phyloP scores from a whole-genome alignment of 169 alveolate species.

The Plasmodium malariae region DNA sequence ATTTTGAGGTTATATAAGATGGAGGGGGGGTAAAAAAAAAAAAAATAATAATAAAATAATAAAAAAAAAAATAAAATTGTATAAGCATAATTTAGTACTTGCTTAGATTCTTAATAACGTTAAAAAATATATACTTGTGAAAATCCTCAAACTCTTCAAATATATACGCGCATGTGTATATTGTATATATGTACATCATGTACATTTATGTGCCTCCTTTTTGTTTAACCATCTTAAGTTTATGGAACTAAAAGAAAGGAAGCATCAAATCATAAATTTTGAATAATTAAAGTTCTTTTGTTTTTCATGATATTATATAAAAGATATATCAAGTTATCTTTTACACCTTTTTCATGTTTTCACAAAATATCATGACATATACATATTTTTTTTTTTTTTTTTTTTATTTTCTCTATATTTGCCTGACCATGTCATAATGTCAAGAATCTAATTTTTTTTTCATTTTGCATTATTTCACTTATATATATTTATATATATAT shows the following conservation, averaged over 20 bases:
- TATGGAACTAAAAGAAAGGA: neutral
- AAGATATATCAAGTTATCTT: neutral
- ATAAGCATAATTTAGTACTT: too few relatives aligned
- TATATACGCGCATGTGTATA: too few relatives aligned
- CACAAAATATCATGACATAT: neutral
- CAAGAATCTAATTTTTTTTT: conserved; percentile 12
- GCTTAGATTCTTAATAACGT: too few relatives aligned
- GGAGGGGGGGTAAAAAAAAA: too few relatives aligned
- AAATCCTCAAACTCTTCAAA: too few relatives aligned
- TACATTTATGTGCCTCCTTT: too few relatives aligned
- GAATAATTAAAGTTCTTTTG: neutral
- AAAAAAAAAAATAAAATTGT: too few relatives aligned
- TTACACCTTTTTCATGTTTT: conserved; percentile 41
- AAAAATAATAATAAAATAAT: too few relatives aligned
- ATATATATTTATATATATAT: neutral
- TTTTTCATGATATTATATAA: neutral
- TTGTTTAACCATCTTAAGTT: neutral
- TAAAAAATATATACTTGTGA: too few relatives aligned
- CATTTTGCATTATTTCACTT: conserved; percentile 5
- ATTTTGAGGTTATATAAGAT: too few relatives aligned
- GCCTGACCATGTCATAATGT: conserved; percentile 22
- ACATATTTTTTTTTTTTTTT: conserved; percentile 14
- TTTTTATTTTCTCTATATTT: conserved; percentile 8
- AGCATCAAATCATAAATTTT: neutral
- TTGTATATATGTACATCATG: too few relatives aligned